phyloP scores from a whole-genome alignment of 257 asterid genomes.

The Ajuga chamaepitys region DNA sequence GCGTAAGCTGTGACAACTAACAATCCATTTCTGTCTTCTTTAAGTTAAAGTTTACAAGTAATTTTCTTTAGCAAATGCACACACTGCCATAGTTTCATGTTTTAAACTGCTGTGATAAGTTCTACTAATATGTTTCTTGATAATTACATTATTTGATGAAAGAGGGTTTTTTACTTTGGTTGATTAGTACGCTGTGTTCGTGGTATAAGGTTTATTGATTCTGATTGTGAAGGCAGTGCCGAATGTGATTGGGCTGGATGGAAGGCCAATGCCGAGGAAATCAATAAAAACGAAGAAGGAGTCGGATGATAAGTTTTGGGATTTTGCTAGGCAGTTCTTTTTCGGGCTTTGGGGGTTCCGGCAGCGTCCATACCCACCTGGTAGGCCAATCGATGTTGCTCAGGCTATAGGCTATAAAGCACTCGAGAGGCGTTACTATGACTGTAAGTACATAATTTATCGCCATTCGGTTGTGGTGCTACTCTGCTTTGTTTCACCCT shows the following conservation, averaged over 20 bases:
- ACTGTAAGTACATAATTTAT: conserved; percentile 52
- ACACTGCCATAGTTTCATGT: background rate
- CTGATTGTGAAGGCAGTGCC: conserved; percentile 74
- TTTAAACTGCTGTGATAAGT: background rate
- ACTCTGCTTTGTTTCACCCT: no score
- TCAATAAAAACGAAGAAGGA: conserved; percentile 53
- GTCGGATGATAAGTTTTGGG: conserved; percentile 94
- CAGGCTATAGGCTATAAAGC: conserved; percentile 94
- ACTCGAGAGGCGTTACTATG: conserved; percentile 79
- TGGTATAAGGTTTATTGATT: conserved; percentile 11
- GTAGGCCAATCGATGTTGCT: conserved; percentile 83
- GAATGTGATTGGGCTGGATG: conserved; percentile 82
- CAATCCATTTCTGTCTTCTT: no score
- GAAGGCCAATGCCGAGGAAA: conserved; percentile 98
- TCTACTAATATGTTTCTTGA: background rate
- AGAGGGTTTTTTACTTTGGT: background rate
- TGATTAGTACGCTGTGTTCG: background rate
- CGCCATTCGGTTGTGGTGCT: background rate
- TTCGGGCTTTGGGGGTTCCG: conserved; percentile 98
- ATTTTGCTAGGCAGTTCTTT: conserved; percentile 89
- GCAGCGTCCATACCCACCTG: conserved; percentile 94
- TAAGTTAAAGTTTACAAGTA: no score
- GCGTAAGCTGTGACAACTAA: no score
- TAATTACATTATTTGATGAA: background rate
- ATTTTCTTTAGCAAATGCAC: no score